Percentiles rank a stretch among this genome's conserved stretches.
These are phyloP conservation scores for Manihot esculenta DNA, from an alignment of 441 rosid genomes.

Conservation along the genomic window DNA sequence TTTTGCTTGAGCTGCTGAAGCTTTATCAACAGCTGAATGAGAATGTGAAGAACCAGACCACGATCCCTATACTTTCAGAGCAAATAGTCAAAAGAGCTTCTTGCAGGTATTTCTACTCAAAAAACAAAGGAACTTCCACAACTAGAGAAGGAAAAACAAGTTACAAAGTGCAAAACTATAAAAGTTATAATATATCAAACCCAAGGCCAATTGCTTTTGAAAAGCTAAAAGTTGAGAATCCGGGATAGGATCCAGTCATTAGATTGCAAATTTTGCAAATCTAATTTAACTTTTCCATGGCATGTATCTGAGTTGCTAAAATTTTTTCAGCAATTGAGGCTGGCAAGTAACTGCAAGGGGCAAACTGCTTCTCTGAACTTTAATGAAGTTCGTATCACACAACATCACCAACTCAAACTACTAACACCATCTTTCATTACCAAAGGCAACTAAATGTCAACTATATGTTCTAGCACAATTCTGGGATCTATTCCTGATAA, in stretches of 20 bases:
- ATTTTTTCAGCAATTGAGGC: background rate
- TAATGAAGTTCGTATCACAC: background rate
- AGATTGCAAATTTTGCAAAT: background rate
- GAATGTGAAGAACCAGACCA: slow-evolving; percentile 57
- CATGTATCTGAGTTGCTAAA: background rate
- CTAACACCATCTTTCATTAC: background rate
- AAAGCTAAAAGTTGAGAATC: background rate
- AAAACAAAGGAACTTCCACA: background rate
- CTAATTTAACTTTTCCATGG: background rate
- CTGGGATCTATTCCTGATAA: slow-evolving; percentile 1
- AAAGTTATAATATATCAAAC: background rate
- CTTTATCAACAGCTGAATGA: slow-evolving; percentile 37
- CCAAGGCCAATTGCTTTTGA: background rate
- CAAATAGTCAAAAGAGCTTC: slow-evolving; percentile 17
- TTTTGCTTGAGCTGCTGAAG: slow-evolving; percentile 29
- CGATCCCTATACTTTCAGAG: slow-evolving; percentile 45
- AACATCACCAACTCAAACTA: background rate
- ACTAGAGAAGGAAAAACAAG: background rate
- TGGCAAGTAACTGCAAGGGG: background rate
- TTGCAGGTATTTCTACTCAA: slow-evolving; percentile 13
- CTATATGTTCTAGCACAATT: too few relatives aligned
- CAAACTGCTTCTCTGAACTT: background rate
- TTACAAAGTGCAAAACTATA: background rate
- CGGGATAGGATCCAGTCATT: slow-evolving; percentile 5
- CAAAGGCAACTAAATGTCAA: background rate